These are phyloP conservation scores for Candida chauliodis DNA, from an alignment of 805 yeast species.

Conservation along the genomic window DNA sequence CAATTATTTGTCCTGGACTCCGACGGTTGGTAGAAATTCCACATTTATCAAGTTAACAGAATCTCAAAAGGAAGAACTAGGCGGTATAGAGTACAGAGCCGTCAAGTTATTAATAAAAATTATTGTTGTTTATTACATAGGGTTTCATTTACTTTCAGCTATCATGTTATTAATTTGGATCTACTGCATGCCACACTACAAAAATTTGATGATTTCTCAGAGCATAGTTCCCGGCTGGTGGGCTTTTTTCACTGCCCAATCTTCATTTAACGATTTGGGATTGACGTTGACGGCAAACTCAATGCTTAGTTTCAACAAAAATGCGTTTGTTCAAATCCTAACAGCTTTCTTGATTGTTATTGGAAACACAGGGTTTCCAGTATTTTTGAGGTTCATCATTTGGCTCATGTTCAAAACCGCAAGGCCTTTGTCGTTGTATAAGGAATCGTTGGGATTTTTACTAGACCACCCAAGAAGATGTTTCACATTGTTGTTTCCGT, in stretches of 20 bases:
- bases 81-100: slow-evolving; percentile 96
- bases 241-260: slow-evolving; percentile 81
- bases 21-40: slow-evolving; percentile 91
- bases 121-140: slow-evolving; percentile 64
- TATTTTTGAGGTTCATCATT: slow-evolving; percentile 71
- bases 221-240: slow-evolving; percentile 87
- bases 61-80: slow-evolving; percentile 87
- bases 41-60: slow-evolving; percentile 79
- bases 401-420: slow-evolving; percentile 74
- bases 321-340: slow-evolving; percentile 62
- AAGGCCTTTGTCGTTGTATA: slow-evolving; percentile 56
- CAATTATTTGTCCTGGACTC: slow-evolving; percentile 82
- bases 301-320: slow-evolving; percentile 60
- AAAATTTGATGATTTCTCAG: slow-evolving; percentile 39
- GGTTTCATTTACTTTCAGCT: slow-evolving; percentile 61
- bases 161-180: slow-evolving; percentile 64
- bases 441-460: slow-evolving; percentile 80
- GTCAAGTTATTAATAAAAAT: slow-evolving; percentile 70
- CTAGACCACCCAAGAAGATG: slow-evolving; percentile 97
- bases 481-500: slow-evolving; percentile 86
- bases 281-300: slow-evolving; percentile 78
- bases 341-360: slow-evolving; percentile 71
- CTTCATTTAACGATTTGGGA: slow-evolving; percentile 85
- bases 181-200: slow-evolving; percentile 37
- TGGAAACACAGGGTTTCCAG: slow-evolving; percentile 95